Percentiles rank a stretch among this genome's conserved stretches.
Conservation (phyloP, 164 flowering plant species). For the Vitis cinerea region DNA sequence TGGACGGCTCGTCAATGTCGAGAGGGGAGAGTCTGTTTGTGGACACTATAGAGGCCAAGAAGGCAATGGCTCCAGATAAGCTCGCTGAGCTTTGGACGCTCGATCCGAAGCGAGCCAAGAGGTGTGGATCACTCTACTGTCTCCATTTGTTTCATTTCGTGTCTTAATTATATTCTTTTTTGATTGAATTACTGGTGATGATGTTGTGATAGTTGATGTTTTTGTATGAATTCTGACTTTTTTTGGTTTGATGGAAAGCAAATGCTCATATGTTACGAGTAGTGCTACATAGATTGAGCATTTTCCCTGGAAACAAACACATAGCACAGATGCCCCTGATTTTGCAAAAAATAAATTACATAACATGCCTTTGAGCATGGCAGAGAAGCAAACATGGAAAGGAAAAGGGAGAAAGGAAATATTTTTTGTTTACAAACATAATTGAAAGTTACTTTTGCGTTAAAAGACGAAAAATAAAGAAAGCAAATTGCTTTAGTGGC, state of each 20-base stretch:
- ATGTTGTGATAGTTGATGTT: background rate
- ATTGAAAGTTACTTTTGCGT: no score
- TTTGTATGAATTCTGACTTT: background rate
- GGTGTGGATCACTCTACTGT: slow-evolving; percentile 28
- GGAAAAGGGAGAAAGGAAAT: no score
- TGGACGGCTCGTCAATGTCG: slow-evolving; percentile 55
- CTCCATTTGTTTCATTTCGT: background rate
- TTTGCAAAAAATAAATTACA: no score
- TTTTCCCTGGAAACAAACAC: no score
- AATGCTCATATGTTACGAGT: background rate
- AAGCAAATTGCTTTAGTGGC: no score
- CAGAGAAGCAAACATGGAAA: no score
- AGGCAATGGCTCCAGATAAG: slow-evolving; percentile 87
- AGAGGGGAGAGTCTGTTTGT: background rate
- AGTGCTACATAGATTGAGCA: background rate
- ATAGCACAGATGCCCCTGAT: no score
- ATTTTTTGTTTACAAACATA: no score
- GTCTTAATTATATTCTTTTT: background rate
- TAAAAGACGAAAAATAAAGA: no score
- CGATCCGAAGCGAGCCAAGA: slow-evolving; percentile 87
- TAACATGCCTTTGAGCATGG: no score
- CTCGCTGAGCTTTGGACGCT: slow-evolving; percentile 76
- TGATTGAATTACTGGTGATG: background rate
- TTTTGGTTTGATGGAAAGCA: background rate
- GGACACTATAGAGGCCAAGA: slow-evolving; percentile 74